These are phyloP conservation scores for Kodamaea fukazawae DNA, from an alignment of 805 yeast species.

Conservation along the genomic window DNA sequence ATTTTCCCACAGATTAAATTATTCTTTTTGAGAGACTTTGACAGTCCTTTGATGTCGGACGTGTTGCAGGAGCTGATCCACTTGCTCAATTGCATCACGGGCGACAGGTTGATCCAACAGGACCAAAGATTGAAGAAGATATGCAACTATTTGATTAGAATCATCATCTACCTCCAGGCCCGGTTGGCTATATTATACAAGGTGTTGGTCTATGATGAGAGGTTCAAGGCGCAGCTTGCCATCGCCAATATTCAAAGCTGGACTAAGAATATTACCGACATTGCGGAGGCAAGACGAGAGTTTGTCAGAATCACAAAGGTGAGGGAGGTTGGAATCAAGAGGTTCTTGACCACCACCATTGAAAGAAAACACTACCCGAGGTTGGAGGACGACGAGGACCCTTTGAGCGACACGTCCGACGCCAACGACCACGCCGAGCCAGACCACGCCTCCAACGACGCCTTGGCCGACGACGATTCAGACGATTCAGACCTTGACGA, in stretches of 20 bases:
- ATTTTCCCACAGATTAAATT: constrained; percentile 40
- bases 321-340: constrained; percentile 23
- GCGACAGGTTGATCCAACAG: constrained; percentile 3
- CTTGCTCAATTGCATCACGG: constrained; percentile 2
- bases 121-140: constrained; percentile 6
- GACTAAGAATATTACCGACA: constrained; percentile 26
- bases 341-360: constrained; percentile 11
- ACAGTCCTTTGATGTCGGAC: constrained; percentile 39
- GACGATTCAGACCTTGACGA: not conserved
- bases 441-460: not conserved
- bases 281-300: constrained; percentile 20
- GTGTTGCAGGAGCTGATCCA: constrained; percentile 18
- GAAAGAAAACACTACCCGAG: constrained; percentile 11
- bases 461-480: not conserved
- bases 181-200: constrained; percentile 30
- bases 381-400: not conserved
- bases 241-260: constrained; percentile 23
- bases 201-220: constrained; percentile 23
- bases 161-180: constrained; percentile 27
- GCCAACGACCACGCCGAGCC: not conserved
- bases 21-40: constrained; percentile 39
- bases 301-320: constrained; percentile 21
- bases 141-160: constrained; percentile 26
- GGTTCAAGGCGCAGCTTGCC: constrained; percentile 15
- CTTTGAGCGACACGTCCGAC: not conserved